Conservation (phyloP, 257 asterid genomes). For the Datura wrightii region DNA sequence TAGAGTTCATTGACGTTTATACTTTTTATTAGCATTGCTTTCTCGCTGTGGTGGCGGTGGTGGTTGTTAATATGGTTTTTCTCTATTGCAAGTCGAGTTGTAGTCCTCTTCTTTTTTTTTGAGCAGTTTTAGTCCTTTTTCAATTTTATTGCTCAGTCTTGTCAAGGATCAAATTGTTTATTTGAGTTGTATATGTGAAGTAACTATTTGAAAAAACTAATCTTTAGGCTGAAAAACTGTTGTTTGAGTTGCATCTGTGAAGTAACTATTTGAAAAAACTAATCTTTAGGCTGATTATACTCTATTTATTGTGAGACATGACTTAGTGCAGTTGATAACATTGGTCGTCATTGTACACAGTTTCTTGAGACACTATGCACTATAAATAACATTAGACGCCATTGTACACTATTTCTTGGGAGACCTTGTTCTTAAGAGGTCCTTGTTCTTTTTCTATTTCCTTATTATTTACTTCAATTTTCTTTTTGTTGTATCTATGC, state of each 20-base stretch:
- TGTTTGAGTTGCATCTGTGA: not conserved
- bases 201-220: not conserved
- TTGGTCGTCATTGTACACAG: not conserved
- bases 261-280: not conserved
- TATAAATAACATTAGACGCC: not conserved
- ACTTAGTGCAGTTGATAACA: not conserved
- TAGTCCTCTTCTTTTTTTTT: not conserved
- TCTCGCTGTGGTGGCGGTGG: not conserved
- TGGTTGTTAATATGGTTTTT: not conserved
- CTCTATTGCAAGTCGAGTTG: not conserved
- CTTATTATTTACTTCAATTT: conserved; percentile 14
- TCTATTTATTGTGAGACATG: not conserved
- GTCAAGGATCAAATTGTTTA: not conserved
- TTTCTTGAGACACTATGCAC: not conserved
- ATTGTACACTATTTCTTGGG: not conserved
- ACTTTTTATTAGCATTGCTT: not conserved
- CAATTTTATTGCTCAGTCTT: not conserved
- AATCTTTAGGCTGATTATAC: not conserved
- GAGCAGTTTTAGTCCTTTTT: not conserved
- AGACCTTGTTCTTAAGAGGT: not conserved
- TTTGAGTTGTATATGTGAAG: not conserved
- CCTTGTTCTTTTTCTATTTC: not conserved
- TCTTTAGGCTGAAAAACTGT: not conserved
- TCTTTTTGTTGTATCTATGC: not conserved
- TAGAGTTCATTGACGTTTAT: not conserved